Conservation (phyloP, 768 basidiomycete species). For the Suillus hirtellus region DNA sequence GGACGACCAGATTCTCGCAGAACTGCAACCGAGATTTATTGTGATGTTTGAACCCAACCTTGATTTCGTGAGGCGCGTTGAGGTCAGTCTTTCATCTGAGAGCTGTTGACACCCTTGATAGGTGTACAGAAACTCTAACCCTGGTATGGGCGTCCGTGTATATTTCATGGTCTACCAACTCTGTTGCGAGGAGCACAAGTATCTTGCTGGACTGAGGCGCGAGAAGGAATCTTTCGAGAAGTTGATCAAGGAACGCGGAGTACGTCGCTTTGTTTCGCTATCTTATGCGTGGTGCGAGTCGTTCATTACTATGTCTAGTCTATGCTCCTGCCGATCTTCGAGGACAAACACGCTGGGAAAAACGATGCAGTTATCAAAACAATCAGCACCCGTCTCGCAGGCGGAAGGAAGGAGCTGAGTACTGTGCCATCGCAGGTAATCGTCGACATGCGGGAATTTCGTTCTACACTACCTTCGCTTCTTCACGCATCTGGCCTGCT, state of each 20-base stretch:
- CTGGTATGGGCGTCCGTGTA: slow-evolving; percentile 80
- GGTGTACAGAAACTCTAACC: slow-evolving; percentile 86
- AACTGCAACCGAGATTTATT: slow-evolving; percentile 88
- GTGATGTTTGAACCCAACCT: slow-evolving; percentile 95
- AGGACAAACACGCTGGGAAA: slow-evolving; percentile 49
- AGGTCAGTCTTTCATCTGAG: slow-evolving; percentile 51
- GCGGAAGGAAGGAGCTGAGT: slow-evolving; percentile 71
- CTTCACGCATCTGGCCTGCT: slow-evolving; percentile 79
- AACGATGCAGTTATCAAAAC: slow-evolving; percentile 71
- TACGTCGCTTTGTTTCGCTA: slow-evolving; percentile 40
- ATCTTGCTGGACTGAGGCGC: slow-evolving; percentile 80
- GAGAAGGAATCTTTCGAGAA: slow-evolving; percentile 95
- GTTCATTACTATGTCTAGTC: slow-evolving; percentile 45
- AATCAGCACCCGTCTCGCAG: slow-evolving; percentile 83
- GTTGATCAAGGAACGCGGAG: slow-evolving; percentile 89
- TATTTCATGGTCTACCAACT: slow-evolving; percentile 94
- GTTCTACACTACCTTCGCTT: slow-evolving; percentile 87
- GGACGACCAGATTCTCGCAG: slow-evolving; percentile 85
- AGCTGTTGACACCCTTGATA: slow-evolving; percentile 27
- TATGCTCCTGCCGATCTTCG: slow-evolving; percentile 85
- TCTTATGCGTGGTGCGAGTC: background rate
- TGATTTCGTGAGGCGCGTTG: slow-evolving; percentile 88
- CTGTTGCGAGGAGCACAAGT: slow-evolving; percentile 95
- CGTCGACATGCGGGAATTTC: slow-evolving; percentile 96
- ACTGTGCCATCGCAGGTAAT: slow-evolving; percentile 82